These are phyloP conservation scores for Puya raimondii DNA, from an alignment of 176 grass and related monocot species.

Conservation along the genomic window DNA sequence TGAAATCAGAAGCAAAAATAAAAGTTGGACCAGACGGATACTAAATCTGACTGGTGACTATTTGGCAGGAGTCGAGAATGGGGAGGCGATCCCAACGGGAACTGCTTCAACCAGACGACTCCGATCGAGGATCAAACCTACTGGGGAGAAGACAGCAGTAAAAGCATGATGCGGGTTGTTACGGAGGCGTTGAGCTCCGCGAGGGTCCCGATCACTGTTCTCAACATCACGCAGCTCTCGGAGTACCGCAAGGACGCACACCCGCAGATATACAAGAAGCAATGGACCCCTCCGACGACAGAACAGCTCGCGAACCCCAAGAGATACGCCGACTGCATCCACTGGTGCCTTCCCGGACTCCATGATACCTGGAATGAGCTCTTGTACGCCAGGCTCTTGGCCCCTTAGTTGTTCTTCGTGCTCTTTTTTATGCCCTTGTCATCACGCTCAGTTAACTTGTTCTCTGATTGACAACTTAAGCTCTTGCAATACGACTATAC, in stretches of 20 bases:
- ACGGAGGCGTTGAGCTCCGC: slow-evolving; percentile 42
- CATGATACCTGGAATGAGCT: slow-evolving; percentile 98
- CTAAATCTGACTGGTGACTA: no score
- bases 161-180: slow-evolving; percentile 64
- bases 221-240: slow-evolving; percentile 88
- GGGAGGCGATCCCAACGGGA: slow-evolving; percentile 63
- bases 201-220: slow-evolving; percentile 39
- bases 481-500: no score
- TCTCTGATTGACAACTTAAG: no score
- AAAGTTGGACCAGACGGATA: no score
- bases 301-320: slow-evolving; percentile 63
- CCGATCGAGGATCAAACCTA: slow-evolving; percentile 53
- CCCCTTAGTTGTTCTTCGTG: slow-evolving; percentile 19
- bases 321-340: slow-evolving; percentile 81
- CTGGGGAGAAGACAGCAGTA: slow-evolving; percentile 69
- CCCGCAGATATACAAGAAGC: slow-evolving; percentile 96
- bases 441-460: no score
- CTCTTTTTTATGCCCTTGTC: no score
- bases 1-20: neutral
- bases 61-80: slow-evolving; percentile 68
- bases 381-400: slow-evolving; percentile 68
- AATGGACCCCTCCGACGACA: slow-evolving; percentile 57
- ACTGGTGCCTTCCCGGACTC: slow-evolving; percentile 90
- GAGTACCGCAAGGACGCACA: slow-evolving; percentile 92
- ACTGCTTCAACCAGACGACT: slow-evolving; percentile 84